phyloP scores from a whole-genome alignment of 768 basidiomycete species.

The Sarcodon sp. region DNA sequence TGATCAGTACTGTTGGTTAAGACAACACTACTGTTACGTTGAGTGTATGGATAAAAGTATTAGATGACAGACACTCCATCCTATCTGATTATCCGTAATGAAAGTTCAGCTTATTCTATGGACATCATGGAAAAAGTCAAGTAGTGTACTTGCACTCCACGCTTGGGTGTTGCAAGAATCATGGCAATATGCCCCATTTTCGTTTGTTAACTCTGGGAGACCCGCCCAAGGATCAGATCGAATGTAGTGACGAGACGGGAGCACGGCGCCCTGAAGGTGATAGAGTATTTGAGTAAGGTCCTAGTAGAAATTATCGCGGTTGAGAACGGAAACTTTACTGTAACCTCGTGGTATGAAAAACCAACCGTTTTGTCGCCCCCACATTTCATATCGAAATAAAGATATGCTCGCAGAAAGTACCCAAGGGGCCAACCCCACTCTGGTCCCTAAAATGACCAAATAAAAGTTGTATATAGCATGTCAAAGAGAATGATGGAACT shows the following conservation, averaged over 20 bases:
- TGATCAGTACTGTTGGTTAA: no score
- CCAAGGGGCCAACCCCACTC: conserved; percentile 96
- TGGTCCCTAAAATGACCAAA: conserved; percentile 43
- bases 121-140: conserved; percentile 80
- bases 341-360: conserved; percentile 3
- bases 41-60: no score
- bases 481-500: conserved; percentile 9
- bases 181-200: conserved; percentile 65
- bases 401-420: conserved; percentile 89
- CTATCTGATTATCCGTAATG: no score
- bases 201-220: conserved; percentile 86
- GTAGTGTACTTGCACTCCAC: conserved; percentile 87
- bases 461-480: conserved; percentile 10
- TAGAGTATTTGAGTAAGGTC: conserved; percentile 64
- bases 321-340: background rate
- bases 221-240: conserved; percentile 83
- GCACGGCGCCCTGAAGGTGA: conserved; percentile 61
- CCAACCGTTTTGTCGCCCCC: conserved; percentile 60
- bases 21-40: no score
- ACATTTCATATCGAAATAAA: conserved; percentile 67
- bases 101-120: conserved; percentile 22
- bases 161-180: conserved; percentile 94
- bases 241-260: conserved; percentile 63
- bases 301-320: conserved; percentile 27
- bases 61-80: no score